A percentile compares a stretch with the other conserved stretches of the same genome.
These are phyloP conservation scores for Trichophaea hybrida DNA, from an alignment of 2,329 filamentous ascomycete species.

Conservation along the genomic window DNA sequence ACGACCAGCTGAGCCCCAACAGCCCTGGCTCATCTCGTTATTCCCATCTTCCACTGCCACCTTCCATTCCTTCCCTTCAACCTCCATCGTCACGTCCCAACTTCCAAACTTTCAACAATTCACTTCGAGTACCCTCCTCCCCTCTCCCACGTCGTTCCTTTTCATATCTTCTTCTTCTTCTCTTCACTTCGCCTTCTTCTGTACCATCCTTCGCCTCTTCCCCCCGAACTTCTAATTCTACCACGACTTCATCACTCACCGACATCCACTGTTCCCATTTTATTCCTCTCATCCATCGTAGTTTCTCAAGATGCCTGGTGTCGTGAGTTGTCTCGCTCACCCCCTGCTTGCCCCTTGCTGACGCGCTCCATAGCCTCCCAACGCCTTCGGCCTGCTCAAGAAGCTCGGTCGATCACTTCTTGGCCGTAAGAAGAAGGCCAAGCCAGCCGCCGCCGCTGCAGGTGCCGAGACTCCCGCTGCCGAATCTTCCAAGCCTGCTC, in stretches of 20 bases:
- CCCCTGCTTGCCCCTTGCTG: neutral
- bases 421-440: conserved; percentile 11
- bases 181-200: neutral
- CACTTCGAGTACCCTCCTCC: neutral
- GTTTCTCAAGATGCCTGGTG: conserved; percentile 22
- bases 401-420: conserved; percentile 20
- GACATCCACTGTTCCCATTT: conserved; percentile 4
- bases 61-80: neutral
- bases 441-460: neutral
- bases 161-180: conserved; percentile 23
- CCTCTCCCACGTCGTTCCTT: conserved; percentile 1
- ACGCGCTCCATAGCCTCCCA: conserved; percentile 13
- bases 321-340: conserved; percentile 16
- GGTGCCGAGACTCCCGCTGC: conserved; percentile 5
- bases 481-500: conserved; percentile 32
- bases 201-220: neutral
- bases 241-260: conserved; percentile 28
- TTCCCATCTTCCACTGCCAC: neutral
- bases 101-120: neutral
- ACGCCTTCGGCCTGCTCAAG: conserved; percentile 17
- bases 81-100: neutral
- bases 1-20: neutral
- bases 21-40: conserved; percentile 9
- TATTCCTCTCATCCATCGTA: neutral
- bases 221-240: neutral